Evolutionary conservation across 176 grass and related monocot species (phyloP), one percentile per base, ranked within the genome.

Genomic region (Eleusine coracana): DNA sequence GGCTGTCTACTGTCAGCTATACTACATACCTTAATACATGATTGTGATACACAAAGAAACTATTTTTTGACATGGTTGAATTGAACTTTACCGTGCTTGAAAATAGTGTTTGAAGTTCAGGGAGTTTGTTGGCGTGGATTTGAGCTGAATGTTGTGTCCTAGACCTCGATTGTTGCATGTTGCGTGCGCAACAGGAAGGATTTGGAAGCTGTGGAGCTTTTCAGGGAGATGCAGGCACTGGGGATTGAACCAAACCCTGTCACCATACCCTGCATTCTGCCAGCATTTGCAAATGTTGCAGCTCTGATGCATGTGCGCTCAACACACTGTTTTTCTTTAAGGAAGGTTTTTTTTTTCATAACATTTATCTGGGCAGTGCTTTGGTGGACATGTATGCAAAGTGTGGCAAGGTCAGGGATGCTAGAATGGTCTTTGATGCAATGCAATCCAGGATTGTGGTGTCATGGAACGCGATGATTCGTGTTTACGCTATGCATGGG

Each of bases 371-470:
- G 45, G 72, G 85, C 13, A 95, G 90, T 74, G 79, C 93, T 20
- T 41, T 95, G 79, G 85, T 92, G 40, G 90, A 92, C 73, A 92
- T 90, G 93, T 95, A 95, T 71, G 85, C 90, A 59, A 95, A 95
- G 63, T 95, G 90, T 63, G 93, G 93, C 42, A 86, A 81, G 81
- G 86, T 95, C 50, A 75, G 31, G 51, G 76, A 92, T 86, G 93
- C 90, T 1, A 84, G 85, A 39, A 52, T 18, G 3, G 59, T 92
- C 29, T 95, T 95, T 68, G 90, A 95, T 54, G 79, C 71, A 6
- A 92, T 94, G 82, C 70, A 55, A 56, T 82, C 16, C 0, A 83
- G 85, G 74, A 94, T 91, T 68, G 82, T 82, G 27, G 89, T 92
- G 4, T 92, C 93, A 25, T 95, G 93, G 93, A 95, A 95, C 84